Conservation (phyloP, 2,329 filamentous ascomycete genomes). For the Diaporthe sp. region DNA sequence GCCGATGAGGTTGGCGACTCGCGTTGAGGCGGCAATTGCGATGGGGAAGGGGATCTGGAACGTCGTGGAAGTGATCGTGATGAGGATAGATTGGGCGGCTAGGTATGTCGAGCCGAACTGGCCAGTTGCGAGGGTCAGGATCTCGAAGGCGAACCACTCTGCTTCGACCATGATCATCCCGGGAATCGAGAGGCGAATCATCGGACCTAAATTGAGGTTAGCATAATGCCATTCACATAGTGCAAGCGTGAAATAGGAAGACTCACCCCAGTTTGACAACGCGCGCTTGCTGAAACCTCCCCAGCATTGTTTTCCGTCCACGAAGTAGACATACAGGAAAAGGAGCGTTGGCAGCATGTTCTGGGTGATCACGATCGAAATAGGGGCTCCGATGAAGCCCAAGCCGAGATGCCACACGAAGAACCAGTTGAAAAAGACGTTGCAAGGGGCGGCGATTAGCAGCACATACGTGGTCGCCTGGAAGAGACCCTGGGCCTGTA, state of each 20-base stretch:
- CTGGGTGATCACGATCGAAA: slow-evolving; percentile 82
- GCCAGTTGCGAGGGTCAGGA: slow-evolving; percentile 85
- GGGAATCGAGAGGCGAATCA: slow-evolving; percentile 89
- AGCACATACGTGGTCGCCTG: slow-evolving; percentile 84
- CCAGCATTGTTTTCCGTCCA: slow-evolving; percentile 84
- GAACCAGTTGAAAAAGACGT: slow-evolving; percentile 82
- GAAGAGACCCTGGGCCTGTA: slow-evolving; percentile 87
- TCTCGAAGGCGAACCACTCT: slow-evolving; percentile 93
- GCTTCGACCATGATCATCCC: slow-evolving; percentile 95
- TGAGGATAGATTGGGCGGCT: slow-evolving; percentile 88
- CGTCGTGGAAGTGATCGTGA: slow-evolving; percentile 82
- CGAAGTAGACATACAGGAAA: slow-evolving; percentile 79
- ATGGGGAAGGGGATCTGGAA: slow-evolving; percentile 96
- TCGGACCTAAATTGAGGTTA: slow-evolving; percentile 62
- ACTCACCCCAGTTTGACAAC: slow-evolving; percentile 78
- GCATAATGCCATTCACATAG: slow-evolving; percentile 4
- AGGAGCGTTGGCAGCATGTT: slow-evolving; percentile 80
- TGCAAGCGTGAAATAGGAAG: slow-evolving; percentile 56
- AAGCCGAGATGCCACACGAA: slow-evolving; percentile 79
- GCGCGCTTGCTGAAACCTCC: slow-evolving; percentile 80
- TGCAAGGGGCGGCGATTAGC: slow-evolving; percentile 81
- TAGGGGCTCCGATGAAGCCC: slow-evolving; percentile 83
- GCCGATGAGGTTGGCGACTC: slow-evolving; percentile 92
- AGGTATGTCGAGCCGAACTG: slow-evolving; percentile 84
- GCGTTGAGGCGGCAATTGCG: slow-evolving; percentile 88